Percentiles rank a stretch among this genome's conserved stretches.
These are phyloP conservation scores for Martensiomyces pterosporus DNA, from an alignment of 192 early-diverging fungal genomes.

Conservation along the genomic window DNA sequence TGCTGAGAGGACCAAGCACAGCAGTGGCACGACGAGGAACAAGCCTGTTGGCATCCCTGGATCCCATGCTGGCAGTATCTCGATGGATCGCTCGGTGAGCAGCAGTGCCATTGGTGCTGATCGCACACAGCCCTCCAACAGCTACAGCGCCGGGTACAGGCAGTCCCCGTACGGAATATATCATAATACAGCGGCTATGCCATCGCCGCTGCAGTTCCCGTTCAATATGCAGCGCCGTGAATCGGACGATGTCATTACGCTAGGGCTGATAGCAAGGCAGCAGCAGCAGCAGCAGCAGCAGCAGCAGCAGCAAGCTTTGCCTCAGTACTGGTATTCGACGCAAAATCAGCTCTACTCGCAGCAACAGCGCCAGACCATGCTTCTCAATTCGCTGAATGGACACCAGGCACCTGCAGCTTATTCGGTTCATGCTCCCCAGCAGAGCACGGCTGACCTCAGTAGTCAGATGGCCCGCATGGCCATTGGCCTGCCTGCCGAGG, in stretches of 20 bases:
- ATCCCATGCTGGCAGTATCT: too few relatives aligned
- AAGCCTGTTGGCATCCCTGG: too few relatives aligned
- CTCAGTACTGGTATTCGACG: conserved; percentile 11
- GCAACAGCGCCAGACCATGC: conserved; percentile 9
- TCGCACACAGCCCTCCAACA: conserved; percentile 3
- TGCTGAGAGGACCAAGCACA: neutral
- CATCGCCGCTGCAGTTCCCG: neutral
- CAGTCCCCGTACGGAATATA: conserved; percentile 10
- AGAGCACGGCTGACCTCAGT: too few relatives aligned
- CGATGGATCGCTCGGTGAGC: too few relatives aligned
- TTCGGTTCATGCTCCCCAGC: conserved; percentile 34
- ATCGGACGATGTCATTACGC: conserved; percentile 5
- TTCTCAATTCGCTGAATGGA: neutral
- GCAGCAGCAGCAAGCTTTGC: too few relatives aligned
- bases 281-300: neutral
- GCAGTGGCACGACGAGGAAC: neutral
- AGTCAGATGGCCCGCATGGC: too few relatives aligned
- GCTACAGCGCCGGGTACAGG: conserved; percentile 14
- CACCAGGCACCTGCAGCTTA: conserved; percentile 1
- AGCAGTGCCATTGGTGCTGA: neutral
- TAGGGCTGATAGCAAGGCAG: neutral
- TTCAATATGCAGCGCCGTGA: conserved; percentile 10
- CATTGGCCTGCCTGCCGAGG: too few relatives aligned
- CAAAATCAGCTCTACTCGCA: conserved; percentile 9
- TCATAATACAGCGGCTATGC: conserved; percentile 1